phyloP scores from a whole-genome alignment of 2,329 filamentous ascomycete genomes.

The Clonostachys rosea region DNA sequence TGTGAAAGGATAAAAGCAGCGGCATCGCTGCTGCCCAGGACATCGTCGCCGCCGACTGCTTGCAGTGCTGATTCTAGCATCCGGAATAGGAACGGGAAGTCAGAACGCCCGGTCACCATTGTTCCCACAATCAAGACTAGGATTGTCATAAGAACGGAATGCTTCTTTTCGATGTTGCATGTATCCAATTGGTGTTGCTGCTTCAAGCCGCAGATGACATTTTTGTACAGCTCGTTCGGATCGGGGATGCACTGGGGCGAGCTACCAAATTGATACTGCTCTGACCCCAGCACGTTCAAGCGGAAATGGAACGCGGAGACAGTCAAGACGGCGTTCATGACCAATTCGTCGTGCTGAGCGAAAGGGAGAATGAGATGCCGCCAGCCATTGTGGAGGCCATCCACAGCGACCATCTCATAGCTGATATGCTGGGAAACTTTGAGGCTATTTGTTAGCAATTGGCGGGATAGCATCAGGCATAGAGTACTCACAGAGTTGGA shows the following conservation, averaged over 20 bases:
- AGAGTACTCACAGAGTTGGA: constrained; percentile 1
- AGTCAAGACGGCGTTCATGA: constrained; percentile 15
- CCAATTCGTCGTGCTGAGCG: constrained; percentile 9
- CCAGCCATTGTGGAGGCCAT: constrained; percentile 11
- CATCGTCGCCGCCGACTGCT: constrained; percentile 13
- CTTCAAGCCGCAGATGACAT: constrained; percentile 7
- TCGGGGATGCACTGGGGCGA: no score
- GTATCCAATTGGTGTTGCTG: constrained; percentile 8
- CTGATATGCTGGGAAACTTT: constrained; percentile 13
- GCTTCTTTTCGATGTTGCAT: constrained; percentile 4
- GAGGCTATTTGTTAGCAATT: not conserved
- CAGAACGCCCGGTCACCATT: constrained; percentile 15
- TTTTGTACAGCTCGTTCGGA: constrained; percentile 4
- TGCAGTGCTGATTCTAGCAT: constrained; percentile 18
- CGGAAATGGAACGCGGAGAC: constrained; percentile 13
- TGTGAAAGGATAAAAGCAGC: constrained; percentile 12
- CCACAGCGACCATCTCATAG: constrained; percentile 12
- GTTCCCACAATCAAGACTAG: constrained; percentile 13
- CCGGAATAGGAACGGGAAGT: constrained; percentile 14
- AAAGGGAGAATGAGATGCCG: constrained; percentile 10
- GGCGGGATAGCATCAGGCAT: not conserved
- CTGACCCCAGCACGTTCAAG: not conserved
- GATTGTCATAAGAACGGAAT: constrained; percentile 12
- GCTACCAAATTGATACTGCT: no score
- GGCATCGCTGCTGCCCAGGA: constrained; percentile 7